Conservation (phyloP, 106 monocot species). For the Posidonia australis region DNA sequence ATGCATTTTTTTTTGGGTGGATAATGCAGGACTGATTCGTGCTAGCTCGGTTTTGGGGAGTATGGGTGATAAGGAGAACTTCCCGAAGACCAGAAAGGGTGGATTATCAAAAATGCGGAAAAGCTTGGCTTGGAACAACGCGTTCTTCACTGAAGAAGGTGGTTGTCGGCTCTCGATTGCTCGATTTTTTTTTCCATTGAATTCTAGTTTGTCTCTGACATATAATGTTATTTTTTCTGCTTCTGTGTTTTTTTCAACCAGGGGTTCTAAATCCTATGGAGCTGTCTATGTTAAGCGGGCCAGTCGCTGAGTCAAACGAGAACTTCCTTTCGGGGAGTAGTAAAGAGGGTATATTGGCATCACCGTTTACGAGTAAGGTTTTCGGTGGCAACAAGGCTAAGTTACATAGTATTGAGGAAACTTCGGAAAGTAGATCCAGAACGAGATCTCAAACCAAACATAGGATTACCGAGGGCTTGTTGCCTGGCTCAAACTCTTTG, state of each 20-base stretch:
- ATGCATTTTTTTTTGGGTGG: no score
- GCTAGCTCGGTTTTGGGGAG: neutral
- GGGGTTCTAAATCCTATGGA: constrained; percentile 66
- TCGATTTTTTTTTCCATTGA: neutral
- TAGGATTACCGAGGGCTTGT: constrained; percentile 16
- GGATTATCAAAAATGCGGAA: constrained; percentile 48
- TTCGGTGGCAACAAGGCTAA: neutral
- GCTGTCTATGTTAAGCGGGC: constrained; percentile 43
- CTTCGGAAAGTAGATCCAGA: constrained; percentile 4
- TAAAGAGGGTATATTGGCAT: constrained; percentile 6
- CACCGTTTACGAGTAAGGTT: constrained; percentile 15
- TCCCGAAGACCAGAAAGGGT: constrained; percentile 20
- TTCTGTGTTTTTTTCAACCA: constrained; percentile 15
- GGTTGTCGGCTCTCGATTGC: neutral
- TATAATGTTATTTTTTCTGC: neutral
- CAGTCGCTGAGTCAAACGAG: constrained; percentile 14
- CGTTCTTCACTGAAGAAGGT: constrained; percentile 92
- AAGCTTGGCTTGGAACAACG: constrained; percentile 93
- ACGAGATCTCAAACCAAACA: constrained; percentile 12
- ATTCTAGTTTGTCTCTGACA: neutral
- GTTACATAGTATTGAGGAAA: neutral
- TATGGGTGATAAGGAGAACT: neutral
- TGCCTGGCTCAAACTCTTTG: constrained; percentile 20
- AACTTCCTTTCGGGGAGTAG: neutral
- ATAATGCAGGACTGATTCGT: no score